Evolutionary conservation across 1,284 basidiomycete genomes (phyloP).

Genomic region (Jaminaea rosea): DNA sequence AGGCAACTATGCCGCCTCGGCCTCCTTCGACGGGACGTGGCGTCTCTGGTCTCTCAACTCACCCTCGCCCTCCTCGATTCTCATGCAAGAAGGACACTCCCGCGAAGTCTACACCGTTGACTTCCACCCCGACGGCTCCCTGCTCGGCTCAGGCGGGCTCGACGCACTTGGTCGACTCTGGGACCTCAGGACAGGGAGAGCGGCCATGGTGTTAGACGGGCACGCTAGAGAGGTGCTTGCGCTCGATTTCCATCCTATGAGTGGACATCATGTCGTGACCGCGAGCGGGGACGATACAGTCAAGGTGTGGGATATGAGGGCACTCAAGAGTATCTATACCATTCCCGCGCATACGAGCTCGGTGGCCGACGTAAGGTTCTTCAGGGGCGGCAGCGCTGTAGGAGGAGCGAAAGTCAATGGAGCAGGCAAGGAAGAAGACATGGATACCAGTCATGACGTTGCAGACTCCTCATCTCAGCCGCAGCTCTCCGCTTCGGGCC

Average conservation of each 20-base stretch:
- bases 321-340: conserved; percentile 81
- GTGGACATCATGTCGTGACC: conserved; percentile 83
- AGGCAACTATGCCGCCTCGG: conserved; percentile 81
- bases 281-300: conserved; percentile 95
- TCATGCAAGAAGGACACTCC: conserved; percentile 92
- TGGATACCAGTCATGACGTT: conserved; percentile 8
- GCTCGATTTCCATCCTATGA: neutral
- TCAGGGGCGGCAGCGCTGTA: conserved; percentile 51
- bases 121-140: conserved; percentile 88
- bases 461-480: no score
- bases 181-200: conserved; percentile 88
- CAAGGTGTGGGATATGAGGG: conserved; percentile 95
- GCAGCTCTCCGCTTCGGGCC: conserved; percentile 51
- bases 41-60: no score
- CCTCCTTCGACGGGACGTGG: conserved; percentile 98
- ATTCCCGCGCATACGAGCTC: conserved; percentile 92
- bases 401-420: no score
- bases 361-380: conserved; percentile 90
- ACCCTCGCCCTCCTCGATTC: no score
- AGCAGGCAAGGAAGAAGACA: conserved; percentile 7
- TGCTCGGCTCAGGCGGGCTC: conserved; percentile 83
- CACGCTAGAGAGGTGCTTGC: neutral
- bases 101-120: conserved; percentile 92
- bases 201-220: conserved; percentile 68
- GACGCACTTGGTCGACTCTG: conserved; percentile 95